A percentile compares a stretch with the other conserved stretches of the same genome.
These are phyloP conservation scores for Fusarium sp. DNA, from an alignment of 2,329 filamentous ascomycete species.

Conservation along the genomic window DNA sequence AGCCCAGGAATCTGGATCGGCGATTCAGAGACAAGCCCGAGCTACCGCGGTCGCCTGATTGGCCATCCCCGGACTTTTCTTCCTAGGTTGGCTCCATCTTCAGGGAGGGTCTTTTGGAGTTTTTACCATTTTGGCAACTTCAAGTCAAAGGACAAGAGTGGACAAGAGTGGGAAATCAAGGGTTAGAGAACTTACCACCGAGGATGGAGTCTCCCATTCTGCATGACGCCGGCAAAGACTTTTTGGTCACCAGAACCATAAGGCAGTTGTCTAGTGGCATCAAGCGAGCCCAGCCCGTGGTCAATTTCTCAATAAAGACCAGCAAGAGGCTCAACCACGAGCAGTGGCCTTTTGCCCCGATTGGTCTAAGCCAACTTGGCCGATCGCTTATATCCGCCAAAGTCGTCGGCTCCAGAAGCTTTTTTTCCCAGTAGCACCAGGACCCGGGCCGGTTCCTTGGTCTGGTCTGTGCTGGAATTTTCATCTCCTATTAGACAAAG, in stretches of 20 bases:
- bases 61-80: constrained; percentile 45
- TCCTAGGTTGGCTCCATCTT: constrained; percentile 9
- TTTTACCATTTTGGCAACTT: constrained; percentile 17
- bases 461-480: constrained; percentile 11
- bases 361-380: constrained; percentile 33
- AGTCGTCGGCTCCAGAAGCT: constrained; percentile 28
- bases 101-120: constrained; percentile 23
- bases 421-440: neutral
- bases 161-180: neutral
- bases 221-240: neutral
- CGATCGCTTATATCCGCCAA: constrained; percentile 29
- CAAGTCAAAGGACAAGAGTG: constrained; percentile 1
- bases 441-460: constrained; percentile 11
- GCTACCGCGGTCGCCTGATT: constrained; percentile 36
- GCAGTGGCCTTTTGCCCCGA: constrained; percentile 39
- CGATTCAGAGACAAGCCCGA: constrained; percentile 35
- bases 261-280: constrained; percentile 13
- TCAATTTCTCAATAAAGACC: constrained; percentile 18
- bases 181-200: neutral
- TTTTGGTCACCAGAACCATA: neutral
- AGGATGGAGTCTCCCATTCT: neutral
- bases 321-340: constrained; percentile 34
- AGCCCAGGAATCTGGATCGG: constrained; percentile 34
- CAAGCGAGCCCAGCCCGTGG: constrained; percentile 4
- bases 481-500: neutral